phyloP scores from a whole-genome alignment of 1,284 basidiomycete species.

The Trichosporon ovoides region DNA sequence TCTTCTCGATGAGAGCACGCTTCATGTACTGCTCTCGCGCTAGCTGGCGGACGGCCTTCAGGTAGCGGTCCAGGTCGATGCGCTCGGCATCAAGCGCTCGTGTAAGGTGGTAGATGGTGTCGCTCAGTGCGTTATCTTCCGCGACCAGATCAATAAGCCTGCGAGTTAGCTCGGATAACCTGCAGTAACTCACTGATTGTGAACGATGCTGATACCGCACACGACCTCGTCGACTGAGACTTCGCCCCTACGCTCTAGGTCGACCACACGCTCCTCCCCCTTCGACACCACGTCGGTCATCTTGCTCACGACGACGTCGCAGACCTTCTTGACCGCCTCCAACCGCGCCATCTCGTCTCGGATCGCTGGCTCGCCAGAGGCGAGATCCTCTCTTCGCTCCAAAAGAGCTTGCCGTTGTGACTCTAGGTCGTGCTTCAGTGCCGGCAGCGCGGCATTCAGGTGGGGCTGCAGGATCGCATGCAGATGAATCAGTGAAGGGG shows the following conservation, averaged over 20 bases:
- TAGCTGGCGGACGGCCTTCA: constrained; percentile 77
- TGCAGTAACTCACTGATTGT: constrained; percentile 72
- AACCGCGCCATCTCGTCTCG: constrained; percentile 93
- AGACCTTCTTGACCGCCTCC: constrained; percentile 89
- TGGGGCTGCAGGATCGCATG: constrained; percentile 74
- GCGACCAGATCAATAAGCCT: constrained; percentile 91
- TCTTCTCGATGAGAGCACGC: constrained; percentile 82
- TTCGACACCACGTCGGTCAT: constrained; percentile 60
- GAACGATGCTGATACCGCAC: constrained; percentile 88
- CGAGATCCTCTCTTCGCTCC: constrained; percentile 73
- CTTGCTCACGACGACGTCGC: constrained; percentile 66
- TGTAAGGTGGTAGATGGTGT: constrained; percentile 95
- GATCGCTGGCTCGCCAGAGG: constrained; percentile 84
- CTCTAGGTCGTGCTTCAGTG: constrained; percentile 61
- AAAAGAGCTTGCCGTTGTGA: constrained; percentile 69
- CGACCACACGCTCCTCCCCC: constrained; percentile 63
- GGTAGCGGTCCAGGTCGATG: constrained; percentile 85
- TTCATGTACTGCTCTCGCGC: constrained; percentile 78
- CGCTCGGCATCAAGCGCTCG: constrained; percentile 86
- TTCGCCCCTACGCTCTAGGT: constrained; percentile 59
- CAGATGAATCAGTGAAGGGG: constrained; percentile 70
- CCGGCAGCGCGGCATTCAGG: constrained; percentile 63
- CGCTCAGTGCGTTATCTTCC: constrained; percentile 98
- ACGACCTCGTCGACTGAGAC: constrained; percentile 79
- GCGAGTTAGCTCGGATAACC: constrained; percentile 5